These are phyloP conservation scores for Ustilago esculenta DNA, from an alignment of 1,284 basidiomycete genomes.

Conservation along the genomic window DNA sequence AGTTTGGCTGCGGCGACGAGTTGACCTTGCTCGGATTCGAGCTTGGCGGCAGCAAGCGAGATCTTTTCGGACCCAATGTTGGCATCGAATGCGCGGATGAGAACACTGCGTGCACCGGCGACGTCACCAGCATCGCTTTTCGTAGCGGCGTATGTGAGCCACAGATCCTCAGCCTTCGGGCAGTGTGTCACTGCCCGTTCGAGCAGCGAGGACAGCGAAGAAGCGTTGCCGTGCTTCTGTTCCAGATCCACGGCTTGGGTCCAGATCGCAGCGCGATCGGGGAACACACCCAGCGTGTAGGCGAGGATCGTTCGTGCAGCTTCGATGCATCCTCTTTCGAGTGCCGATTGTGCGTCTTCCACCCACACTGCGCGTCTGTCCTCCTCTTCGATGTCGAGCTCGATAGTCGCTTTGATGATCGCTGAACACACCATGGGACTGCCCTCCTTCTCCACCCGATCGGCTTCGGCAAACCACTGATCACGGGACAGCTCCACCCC, in stretches of 20 bases:
- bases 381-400: conserved; percentile 93
- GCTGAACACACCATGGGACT: conserved; percentile 87
- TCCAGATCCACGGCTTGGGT: conserved; percentile 89
- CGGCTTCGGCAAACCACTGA: conserved; percentile 95
- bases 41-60: conserved; percentile 94
- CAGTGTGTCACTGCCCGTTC: conserved; percentile 84
- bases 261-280: conserved; percentile 85
- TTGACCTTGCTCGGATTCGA: conserved; percentile 93
- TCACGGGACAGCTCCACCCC: conserved; percentile 90
- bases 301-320: conserved; percentile 87
- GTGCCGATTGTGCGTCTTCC: conserved; percentile 85
- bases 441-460: conserved; percentile 87
- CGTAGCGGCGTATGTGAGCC: conserved; percentile 97
- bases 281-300: conserved; percentile 90
- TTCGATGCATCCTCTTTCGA: conserved; percentile 78
- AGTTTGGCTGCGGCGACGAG: conserved; percentile 84
- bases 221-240: conserved; percentile 83
- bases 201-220: conserved; percentile 83
- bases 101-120: conserved; percentile 82
- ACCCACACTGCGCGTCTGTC: conserved; percentile 89
- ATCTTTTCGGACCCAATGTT: conserved; percentile 97
- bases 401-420: conserved; percentile 93
- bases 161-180: conserved; percentile 92
- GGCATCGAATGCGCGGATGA: conserved; percentile 88
- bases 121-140: conserved; percentile 86